Percentiles rank a stretch among this genome's conserved stretches.
These are phyloP conservation scores for Taiozyma sp. DNA, from an alignment of 1,139 yeast species.

Conservation along the genomic window DNA sequence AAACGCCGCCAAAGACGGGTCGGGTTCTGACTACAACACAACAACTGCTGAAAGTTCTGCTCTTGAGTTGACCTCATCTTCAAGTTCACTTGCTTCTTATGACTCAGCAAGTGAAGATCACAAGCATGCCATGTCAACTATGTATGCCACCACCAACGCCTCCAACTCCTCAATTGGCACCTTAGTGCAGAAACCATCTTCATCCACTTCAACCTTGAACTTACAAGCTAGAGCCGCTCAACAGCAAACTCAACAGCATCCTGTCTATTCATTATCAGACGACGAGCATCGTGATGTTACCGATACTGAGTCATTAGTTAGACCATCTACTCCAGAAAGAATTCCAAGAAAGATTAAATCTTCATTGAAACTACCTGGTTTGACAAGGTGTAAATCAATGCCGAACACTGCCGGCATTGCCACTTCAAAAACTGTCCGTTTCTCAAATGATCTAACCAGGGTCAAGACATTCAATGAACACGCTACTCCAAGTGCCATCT, in stretches of 20 bases:
- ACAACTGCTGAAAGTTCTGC: constrained; percentile 2
- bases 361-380: constrained; percentile 31
- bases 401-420: constrained; percentile 38
- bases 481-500: constrained; percentile 53
- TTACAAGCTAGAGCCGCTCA: constrained; percentile 4
- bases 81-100: constrained; percentile 19
- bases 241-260: not conserved
- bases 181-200: constrained; percentile 16
- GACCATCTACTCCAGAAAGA: constrained; percentile 3
- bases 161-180: constrained; percentile 23
- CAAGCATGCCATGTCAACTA: constrained; percentile 5
- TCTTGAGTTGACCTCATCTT: constrained; percentile 14
- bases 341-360: constrained; percentile 20
- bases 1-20: not conserved
- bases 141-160: constrained; percentile 7
- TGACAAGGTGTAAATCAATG: constrained; percentile 42
- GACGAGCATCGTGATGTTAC: constrained; percentile 1
- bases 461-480: constrained; percentile 49
- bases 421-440: constrained; percentile 50
- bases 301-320: constrained; percentile 4
- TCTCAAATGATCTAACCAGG: constrained; percentile 46
- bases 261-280: not conserved
- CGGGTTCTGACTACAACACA: not conserved
- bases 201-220: constrained; percentile 19
- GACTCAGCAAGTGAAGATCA: constrained; percentile 16